These are phyloP conservation scores for Omphalotus olearius DNA, from an alignment of 1,284 basidiomycete species.

Conservation along the genomic window DNA sequence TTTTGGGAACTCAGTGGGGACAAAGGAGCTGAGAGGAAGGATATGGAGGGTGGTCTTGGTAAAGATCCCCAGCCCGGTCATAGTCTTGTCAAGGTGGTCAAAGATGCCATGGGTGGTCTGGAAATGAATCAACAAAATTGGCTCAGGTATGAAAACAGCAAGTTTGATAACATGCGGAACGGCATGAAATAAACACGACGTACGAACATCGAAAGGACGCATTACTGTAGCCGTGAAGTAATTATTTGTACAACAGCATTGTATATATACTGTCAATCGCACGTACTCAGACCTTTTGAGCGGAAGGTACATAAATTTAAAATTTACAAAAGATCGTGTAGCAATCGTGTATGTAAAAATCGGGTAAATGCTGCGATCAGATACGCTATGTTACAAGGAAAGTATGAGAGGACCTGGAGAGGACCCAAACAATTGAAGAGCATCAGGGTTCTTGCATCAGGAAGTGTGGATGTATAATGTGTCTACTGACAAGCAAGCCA, in stretches of 20 bases:
- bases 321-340: too few relatives aligned
- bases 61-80: slow-evolving; percentile 57
- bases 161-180: slow-evolving; percentile 73
- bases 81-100: slow-evolving; percentile 67
- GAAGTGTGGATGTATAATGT: too few relatives aligned
- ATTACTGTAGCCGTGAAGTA: too few relatives aligned
- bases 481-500: too few relatives aligned
- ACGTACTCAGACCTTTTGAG: too few relatives aligned
- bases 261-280: too few relatives aligned
- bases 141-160: slow-evolving; percentile 66
- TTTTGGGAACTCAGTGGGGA: slow-evolving; percentile 85
- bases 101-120: slow-evolving; percentile 71
- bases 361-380: not conserved
- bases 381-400: not conserved
- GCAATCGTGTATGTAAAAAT: too few relatives aligned
- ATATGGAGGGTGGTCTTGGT: slow-evolving; percentile 65
- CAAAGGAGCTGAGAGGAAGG: slow-evolving; percentile 52
- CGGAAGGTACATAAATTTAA: too few relatives aligned
- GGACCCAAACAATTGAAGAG: too few relatives aligned
- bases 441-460: too few relatives aligned
- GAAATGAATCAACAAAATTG: slow-evolving; percentile 61
- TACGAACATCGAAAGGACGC: too few relatives aligned
- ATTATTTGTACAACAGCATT: too few relatives aligned
- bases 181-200: slow-evolving; percentile 40
- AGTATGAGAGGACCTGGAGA: not conserved